These are phyloP conservation scores for Lanmaoa pseudosensibilis DNA, from an alignment of 768 basidiomycete species.

Conservation along the genomic window DNA sequence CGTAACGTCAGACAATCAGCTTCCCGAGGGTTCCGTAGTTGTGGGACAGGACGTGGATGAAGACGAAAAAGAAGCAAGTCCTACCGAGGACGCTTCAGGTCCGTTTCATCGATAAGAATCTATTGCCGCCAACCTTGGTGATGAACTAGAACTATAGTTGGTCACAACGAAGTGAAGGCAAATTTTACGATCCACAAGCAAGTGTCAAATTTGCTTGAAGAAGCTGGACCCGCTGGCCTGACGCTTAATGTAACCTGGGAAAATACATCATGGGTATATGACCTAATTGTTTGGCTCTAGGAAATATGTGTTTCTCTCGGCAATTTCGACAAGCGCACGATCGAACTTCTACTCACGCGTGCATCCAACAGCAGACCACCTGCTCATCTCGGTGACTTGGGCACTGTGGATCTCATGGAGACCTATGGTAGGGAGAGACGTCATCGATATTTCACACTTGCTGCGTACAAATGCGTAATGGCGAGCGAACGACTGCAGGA, in stretches of 20 bases:
- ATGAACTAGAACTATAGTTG: conserved; percentile 23
- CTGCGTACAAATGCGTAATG: conserved; percentile 65
- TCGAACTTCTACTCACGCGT: conserved; percentile 76
- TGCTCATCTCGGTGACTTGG: conserved; percentile 68
- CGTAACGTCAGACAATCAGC: conserved; percentile 41
- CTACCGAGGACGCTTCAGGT: conserved; percentile 37
- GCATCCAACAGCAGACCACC: conserved; percentile 66
- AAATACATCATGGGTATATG: neutral
- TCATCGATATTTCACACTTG: conserved; percentile 77
- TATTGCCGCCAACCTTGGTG: neutral
- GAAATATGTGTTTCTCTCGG: conserved; percentile 62
- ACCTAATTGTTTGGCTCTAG: conserved; percentile 37
- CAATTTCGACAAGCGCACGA: conserved; percentile 75
- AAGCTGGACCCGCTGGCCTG: conserved; percentile 65
- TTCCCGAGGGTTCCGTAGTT: conserved; percentile 38
- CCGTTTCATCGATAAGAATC: conserved; percentile 9
- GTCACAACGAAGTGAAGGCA: conserved; percentile 47
- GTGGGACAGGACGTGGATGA: conserved; percentile 39
- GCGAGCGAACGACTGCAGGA: conserved; percentile 64
- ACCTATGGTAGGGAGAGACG: conserved; percentile 83
- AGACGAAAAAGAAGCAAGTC: conserved; percentile 36
- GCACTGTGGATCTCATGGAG: conserved; percentile 74
- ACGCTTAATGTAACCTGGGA: conserved; percentile 59
- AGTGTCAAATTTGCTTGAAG: conserved; percentile 70
- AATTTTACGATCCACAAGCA: conserved; percentile 78